A percentile compares a stretch with the other conserved stretches of the same genome.
phyloP scores from a whole-genome alignment of 75 land plant genomes.

The Sequoiadendron giganteum region DNA sequence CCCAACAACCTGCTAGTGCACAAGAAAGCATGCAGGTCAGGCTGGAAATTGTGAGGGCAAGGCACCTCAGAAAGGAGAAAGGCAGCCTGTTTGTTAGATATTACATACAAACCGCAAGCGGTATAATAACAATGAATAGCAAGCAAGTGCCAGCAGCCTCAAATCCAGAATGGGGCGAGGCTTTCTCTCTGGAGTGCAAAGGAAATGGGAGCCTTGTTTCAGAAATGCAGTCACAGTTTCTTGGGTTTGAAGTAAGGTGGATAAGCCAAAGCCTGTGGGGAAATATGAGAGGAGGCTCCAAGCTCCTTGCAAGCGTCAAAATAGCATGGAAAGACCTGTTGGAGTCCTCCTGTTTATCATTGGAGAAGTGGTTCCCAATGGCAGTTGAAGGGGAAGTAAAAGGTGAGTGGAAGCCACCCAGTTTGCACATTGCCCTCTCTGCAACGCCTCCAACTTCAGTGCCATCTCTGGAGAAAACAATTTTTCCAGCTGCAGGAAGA shows the following conservation, averaged over 20 bases:
- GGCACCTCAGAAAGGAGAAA: slow-evolving; percentile 5
- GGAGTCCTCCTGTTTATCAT: slow-evolving; percentile 13
- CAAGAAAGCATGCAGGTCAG: not conserved
- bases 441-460: not conserved
- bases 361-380: slow-evolving; percentile 31
- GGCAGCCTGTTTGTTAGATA: slow-evolving; percentile 1
- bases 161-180: not conserved
- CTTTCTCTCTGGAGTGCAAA: slow-evolving; percentile 27
- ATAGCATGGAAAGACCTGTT: slow-evolving; percentile 33
- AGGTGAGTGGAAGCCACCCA: slow-evolving; percentile 16
- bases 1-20: not conserved
- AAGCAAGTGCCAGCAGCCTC: slow-evolving; percentile 7
- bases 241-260: slow-evolving; percentile 39
- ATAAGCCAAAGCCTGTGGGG: slow-evolving; percentile 14
- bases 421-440: slow-evolving; percentile 11
- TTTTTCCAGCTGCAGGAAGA: not conserved
- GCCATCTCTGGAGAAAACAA: not conserved
- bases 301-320: slow-evolving; percentile 30
- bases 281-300: slow-evolving; percentile 11
- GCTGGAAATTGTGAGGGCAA: not conserved
- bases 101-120: not conserved
- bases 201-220: slow-evolving; percentile 4
- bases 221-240: slow-evolving; percentile 9
- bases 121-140: not conserved
- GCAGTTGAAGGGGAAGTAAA: not conserved